phyloP scores from a whole-genome alignment of 208 protist species.

The Crithidia thermophila region DNA sequence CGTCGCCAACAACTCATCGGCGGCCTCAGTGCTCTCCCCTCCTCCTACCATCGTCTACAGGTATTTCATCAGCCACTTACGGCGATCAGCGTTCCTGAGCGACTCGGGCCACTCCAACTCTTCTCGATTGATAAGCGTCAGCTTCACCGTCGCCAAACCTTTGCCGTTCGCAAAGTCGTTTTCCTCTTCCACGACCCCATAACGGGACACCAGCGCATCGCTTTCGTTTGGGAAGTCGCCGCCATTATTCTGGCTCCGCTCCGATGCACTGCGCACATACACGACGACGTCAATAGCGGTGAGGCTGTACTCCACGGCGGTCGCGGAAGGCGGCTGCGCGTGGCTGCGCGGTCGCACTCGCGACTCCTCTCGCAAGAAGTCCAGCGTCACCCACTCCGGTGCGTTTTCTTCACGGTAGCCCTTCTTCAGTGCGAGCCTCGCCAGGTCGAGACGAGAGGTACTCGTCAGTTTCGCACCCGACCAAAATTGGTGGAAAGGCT shows the following conservation, averaged over 20 bases:
- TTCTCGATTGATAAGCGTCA: constrained; percentile 25
- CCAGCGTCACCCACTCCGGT: constrained; percentile 18
- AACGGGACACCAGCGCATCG: background rate
- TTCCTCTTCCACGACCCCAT: no score
- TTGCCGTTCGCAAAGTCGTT: no score
- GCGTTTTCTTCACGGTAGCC: constrained; percentile 15
- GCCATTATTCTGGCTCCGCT: no score
- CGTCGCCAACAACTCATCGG: no score
- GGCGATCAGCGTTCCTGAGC: background rate
- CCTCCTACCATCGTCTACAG: constrained; percentile 1
- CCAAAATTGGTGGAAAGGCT: background rate
- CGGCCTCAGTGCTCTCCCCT: no score
- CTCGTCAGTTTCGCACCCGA: background rate
- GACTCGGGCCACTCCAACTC: constrained; percentile 25
- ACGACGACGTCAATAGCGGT: background rate
- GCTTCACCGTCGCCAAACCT: background rate
- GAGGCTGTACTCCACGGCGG: no score
- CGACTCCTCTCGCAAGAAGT: constrained; percentile 18
- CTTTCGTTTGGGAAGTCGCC: background rate
- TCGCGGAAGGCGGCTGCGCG: no score
- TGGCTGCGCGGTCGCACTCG: constrained; percentile 1
- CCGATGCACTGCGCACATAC: background rate
- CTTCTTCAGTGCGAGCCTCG: constrained; percentile 21
- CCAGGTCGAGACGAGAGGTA: constrained; percentile 20
- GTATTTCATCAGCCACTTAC: constrained; percentile 5